Conservation (phyloP, 1,284 basidiomycete genomes). For the Trametes polyzona region DNA sequence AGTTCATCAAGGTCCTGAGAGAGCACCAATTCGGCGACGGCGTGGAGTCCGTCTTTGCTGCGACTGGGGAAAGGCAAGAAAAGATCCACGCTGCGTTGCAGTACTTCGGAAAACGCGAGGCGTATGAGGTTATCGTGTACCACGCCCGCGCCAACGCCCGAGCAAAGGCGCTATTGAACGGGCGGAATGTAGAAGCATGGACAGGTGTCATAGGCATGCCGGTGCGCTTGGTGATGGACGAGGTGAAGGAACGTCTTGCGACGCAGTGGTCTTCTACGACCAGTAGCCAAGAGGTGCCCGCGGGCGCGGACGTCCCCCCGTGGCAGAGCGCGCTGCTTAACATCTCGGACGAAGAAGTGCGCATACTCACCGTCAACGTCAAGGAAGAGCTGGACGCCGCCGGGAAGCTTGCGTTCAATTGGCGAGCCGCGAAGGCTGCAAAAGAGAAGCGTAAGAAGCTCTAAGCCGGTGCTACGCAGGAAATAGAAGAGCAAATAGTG, state of each 20-base stretch:
- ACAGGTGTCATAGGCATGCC: conserved; percentile 51
- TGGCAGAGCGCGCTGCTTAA: conserved; percentile 34
- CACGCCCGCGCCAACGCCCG: conserved; percentile 38
- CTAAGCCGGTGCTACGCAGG: neutral
- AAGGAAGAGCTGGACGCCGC: conserved; percentile 33
- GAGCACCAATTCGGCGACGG: conserved; percentile 16
- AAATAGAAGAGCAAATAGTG: neutral
- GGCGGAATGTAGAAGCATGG: conserved; percentile 57
- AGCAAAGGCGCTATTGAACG: conserved; percentile 53
- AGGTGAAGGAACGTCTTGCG: conserved; percentile 44
- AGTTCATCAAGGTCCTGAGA: conserved; percentile 52
- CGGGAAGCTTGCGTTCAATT: conserved; percentile 28
- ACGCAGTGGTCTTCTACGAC: too few relatives aligned
- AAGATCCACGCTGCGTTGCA: conserved; percentile 49
- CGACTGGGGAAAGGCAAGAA: conserved; percentile 18
- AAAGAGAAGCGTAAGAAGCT: conserved; percentile 17
- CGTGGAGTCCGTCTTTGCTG: neutral
- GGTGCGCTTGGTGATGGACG: conserved; percentile 55
- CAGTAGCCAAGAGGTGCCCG: neutral
- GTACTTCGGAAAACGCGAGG: conserved; percentile 56
- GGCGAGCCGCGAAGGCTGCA: conserved; percentile 26
- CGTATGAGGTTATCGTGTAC: conserved; percentile 45
- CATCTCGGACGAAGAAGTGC: conserved; percentile 34
- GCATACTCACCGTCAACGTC: conserved; percentile 26
- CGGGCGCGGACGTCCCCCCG: conserved; percentile 4